Base-by-base conservation (phyloP, 805 yeast species). In the Candida maris region DNA sequence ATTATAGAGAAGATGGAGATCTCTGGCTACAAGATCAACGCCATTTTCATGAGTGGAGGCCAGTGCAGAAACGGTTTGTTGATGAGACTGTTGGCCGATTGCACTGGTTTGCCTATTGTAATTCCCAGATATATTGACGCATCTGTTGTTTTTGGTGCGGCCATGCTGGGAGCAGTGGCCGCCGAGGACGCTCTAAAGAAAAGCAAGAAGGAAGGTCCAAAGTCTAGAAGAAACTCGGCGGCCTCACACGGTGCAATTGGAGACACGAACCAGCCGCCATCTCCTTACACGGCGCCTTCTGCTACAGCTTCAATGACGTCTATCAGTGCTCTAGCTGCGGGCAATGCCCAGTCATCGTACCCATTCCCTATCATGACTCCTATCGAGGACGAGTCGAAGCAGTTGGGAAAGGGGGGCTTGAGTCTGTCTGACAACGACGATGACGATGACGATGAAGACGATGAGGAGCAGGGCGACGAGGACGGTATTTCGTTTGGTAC, bases 121-220 rank as follows among this genome's bases (percentile, higher is more conserved):
- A 86, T 91, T 45, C 98, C 98, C 32, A 75, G 91, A 53, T 89
- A 93, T 62, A 88, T 91, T 52, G 97, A 91, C 57, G 93, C 97
- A 1, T 95, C 97, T 2, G 98, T 93, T 26, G 97, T 93, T 3
- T 85, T 91, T 56, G 98, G 98, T 17, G 75, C 96, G 4, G 97
- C 98, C 0, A 67, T 93, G 57, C 70, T 93, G 43, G 98, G 97
- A 25, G 97, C 97, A 2, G 87, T 81, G 44, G 97, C 97, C 3
- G 87, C 93, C 8, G 80, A 81, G 48, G 79, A 75, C 42, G 71
- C 73, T 10, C 72, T 38, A 41, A 54, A 29, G 65, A 62, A 48
- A n/a, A 39, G 43, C n/a, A 41, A 40, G 22, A 33, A 44, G 19
- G 37, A 27, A 6, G 39, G 57, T n/a, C 14, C 31, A 9, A 41